Percentiles rank a stretch among this genome's conserved stretches.
Evolutionary conservation across 2,329 filamentous ascomycete genomes (phyloP).

Genomic region (Aspergillus costaricaensis): DNA sequence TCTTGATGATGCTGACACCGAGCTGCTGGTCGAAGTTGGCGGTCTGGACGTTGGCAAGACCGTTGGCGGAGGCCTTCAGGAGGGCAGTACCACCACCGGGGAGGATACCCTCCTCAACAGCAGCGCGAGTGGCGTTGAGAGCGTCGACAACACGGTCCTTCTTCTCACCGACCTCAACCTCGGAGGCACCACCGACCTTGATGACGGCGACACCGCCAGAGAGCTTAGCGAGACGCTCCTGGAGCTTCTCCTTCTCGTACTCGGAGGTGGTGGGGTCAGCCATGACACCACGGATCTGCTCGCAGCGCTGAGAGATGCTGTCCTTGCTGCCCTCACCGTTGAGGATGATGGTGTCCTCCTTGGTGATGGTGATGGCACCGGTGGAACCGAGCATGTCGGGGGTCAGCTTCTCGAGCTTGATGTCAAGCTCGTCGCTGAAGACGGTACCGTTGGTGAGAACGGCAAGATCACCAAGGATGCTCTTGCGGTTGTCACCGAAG

Average conservation of each 20-base stretch:
- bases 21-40: constrained; percentile 99
- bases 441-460: constrained; percentile 96
- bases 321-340: constrained; percentile 98
- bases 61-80: constrained; percentile 93
- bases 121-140: constrained; percentile 94
- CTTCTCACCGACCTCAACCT: constrained; percentile 99
- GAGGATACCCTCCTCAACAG: constrained; percentile 98
- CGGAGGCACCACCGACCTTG: constrained; percentile 95
- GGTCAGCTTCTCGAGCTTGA: constrained; percentile 98
- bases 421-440: constrained; percentile 96
- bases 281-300: constrained; percentile 98
- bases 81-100: constrained; percentile 97
- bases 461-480: constrained; percentile 93
- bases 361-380: constrained; percentile 98
- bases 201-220: constrained; percentile 99
- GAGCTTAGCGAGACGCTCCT: constrained; percentile 98
- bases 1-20: constrained; percentile 96
- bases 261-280: constrained; percentile 90
- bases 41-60: constrained; percentile 77
- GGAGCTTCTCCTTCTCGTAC: constrained; percentile 99
- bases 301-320: constrained; percentile 87
- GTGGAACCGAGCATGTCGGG: constrained; percentile 95
- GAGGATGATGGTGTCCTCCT: constrained; percentile 98
- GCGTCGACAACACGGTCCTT: constrained; percentile 99
- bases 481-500: constrained; percentile 99